phyloP scores from a whole-genome alignment of 305 asterid genomes.

The Fraxinus latifolia region DNA sequence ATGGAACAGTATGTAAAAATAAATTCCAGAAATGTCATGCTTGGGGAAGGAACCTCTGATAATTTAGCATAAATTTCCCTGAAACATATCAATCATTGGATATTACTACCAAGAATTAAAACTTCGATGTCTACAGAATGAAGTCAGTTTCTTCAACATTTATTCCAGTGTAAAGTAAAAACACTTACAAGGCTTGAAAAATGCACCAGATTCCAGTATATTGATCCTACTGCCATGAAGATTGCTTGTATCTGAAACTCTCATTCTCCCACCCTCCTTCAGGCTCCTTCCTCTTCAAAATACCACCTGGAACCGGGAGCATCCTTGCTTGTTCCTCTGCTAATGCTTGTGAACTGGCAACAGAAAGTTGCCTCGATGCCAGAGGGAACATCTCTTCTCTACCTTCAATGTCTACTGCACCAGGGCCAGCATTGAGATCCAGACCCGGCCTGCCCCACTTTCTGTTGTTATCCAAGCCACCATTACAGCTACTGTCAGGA shows the following conservation, averaged over 20 bases:
- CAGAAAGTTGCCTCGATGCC: constrained; percentile 33
- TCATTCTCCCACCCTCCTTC: constrained; percentile 57
- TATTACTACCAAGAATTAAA: not conserved
- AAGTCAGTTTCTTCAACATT: constrained; percentile 3
- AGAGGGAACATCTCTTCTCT: constrained; percentile 36
- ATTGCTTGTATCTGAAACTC: constrained; percentile 49
- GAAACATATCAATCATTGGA: not conserved
- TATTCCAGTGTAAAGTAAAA: constrained; percentile 11
- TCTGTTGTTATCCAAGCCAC: constrained; percentile 37
- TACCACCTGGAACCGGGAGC: constrained; percentile 38
- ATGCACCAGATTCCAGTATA: not conserved
- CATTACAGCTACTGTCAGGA: constrained; percentile 35
- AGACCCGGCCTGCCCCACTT: constrained; percentile 50
- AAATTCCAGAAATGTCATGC: not conserved
- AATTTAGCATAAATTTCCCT: not conserved
- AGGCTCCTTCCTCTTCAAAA: constrained; percentile 54
- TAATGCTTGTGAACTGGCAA: constrained; percentile 34
- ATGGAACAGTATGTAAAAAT: not conserved
- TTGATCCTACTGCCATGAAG: constrained; percentile 46
- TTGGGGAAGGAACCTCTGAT: not conserved
- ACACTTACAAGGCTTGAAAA: constrained; percentile 30
- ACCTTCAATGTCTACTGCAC: constrained; percentile 38
- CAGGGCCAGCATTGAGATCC: constrained; percentile 62
- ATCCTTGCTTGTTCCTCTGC: constrained; percentile 46
- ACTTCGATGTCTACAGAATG: not conserved